Evolutionary conservation across 1,284 basidiomycete genomes (phyloP), one percentile per base, ranked within the genome.

Genomic region (Cronartium ribicola): DNA sequence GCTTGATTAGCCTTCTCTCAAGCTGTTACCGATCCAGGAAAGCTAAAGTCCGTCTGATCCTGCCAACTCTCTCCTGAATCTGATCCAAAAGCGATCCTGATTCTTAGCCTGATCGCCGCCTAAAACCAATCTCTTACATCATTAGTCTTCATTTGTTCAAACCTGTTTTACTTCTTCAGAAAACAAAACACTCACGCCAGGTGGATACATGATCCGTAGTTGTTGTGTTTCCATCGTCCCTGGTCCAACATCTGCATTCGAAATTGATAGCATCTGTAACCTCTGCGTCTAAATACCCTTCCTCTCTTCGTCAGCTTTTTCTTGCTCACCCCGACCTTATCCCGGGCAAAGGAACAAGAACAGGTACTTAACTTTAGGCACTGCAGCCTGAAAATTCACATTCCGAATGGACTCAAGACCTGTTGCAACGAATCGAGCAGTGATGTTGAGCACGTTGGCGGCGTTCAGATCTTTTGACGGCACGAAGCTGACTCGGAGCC

Each of bases 241-340:
- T 0, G 92, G 89, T 14, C 82, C 83, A 36, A 98, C 85, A 68
- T 88, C 88, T 10, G 89, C 83, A 81, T 89, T 94, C 7, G 92
- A 94, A 88, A 98, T 98, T 5, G 95, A 92, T 75, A 94, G 86
- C 95, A 99, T 98, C 81, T 98, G 94, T 75, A 99, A 82, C 81
- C 97, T 94, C 84, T 98, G 95, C 0, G 93, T 93, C 93, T 96
- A 79, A 64, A 17, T 11, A 17, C 5, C 36, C 10, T 60, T 60
- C 11, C 17, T 22, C n/a, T 36, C 57, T 29, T 29, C 29, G 29
- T 29, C 29, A 29, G 29, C 29, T 29, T 29, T 29, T 29, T 29
- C 29, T 60, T 60, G 2, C 29, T 60, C 59, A 29, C 59, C 20
- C 37, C 14, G 5, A 5, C 7, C 59, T 41, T 17, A 5, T 10